Evolutionary conservation across 192 early-diverging fungal species (phyloP), one percentile per base, ranked within the genome.

Genomic region (Linnemannia elongata): DNA sequence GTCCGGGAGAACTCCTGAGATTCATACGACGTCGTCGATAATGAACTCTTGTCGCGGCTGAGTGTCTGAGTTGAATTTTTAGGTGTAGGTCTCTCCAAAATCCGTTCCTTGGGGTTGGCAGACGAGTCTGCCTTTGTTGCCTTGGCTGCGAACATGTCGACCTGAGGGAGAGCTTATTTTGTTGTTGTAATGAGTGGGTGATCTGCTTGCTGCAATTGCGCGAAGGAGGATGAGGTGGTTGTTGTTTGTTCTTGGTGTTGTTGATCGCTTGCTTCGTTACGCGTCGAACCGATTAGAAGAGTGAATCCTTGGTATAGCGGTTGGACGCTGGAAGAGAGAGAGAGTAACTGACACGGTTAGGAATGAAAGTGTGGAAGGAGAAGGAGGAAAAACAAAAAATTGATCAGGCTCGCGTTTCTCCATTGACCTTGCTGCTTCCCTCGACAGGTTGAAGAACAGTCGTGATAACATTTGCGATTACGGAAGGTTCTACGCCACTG

Each of bases 141-240:
- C 13, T 69, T 87, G 47, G 85, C 85, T 24, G 85, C 79, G 70
- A 87, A 87, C 85, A 87, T 68, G 76, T 44, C 36, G 60, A 69
- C 60, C 36, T 42, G 70, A 41, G 38, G 2, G 24, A 72, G 39
- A 30, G 60, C 3, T 66, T 66, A 12, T 60, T 27, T 66, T 30
- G n/a, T 66, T 66, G 12, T 66, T 33, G n/a, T 12, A 15, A 66
- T 66, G 27, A 13, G 8, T 10, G 13, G 30, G 30, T 12, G 27
- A 66, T 66, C 60, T 66, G 27, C 30, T 33, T 66, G 27, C 30
- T 66, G 60, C 60, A 3, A 66, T 10, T 33, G 60, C 60, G 30
- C 60, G 60, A 30, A 66, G 13, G 10, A 66, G 60, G 60, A 66
- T 66, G 60, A 57, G n/a, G 27, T 30, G 30, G n/a, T 4, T 33